Evolutionary conservation across 352 stramenopile species (phyloP), one percentile per base, ranked within the genome.

Genomic region (Phytophthora meadii): DNA sequence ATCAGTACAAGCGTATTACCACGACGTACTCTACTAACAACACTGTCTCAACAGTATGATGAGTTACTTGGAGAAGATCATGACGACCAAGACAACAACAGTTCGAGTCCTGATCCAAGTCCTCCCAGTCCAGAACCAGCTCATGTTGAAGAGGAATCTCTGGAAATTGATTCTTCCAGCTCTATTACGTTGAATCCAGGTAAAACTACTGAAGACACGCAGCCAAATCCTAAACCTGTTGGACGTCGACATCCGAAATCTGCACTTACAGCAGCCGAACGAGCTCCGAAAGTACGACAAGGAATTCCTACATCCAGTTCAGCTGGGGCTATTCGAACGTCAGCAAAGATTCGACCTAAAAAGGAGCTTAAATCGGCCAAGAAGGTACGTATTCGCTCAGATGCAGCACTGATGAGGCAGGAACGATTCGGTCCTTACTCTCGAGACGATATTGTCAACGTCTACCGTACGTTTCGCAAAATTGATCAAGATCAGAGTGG

Each of bases 401-500:
- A 92, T 27, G 76, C 82, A 3, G 67, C 74, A 11, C 71, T 94
- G 9, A 76, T 94, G 63, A 64, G 76, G 10, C 84, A 88, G 49
- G 72, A 86, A 4, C 76, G 71, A 45, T 93, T 94, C 56, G 86
- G 84, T 1, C 69, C 59, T 14, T 90, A 92, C 76, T 60, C 74
- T 6, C 76, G 81, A 10, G 84, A 92, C 36, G 83, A 91, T 30
- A 68, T 94, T 4, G 57, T 92, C 36, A 90, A 87, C 52, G 65
- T 93, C 7, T 93, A 87, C 61, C 80, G 76, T 41, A 91, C 84
- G 7, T 93, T 94, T 57, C 76, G 77, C 34, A 81, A 84, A 60
- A 72, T 92, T 44, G 86, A 94, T 61, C 76, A 82, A 17, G 84
- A 94, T 37, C 55, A 76, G n/a, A 92, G 82, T 60, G 84, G 86